phyloP scores from a whole-genome alignment of 306 rosid genomes.

The Pyrus bretschneideri region DNA sequence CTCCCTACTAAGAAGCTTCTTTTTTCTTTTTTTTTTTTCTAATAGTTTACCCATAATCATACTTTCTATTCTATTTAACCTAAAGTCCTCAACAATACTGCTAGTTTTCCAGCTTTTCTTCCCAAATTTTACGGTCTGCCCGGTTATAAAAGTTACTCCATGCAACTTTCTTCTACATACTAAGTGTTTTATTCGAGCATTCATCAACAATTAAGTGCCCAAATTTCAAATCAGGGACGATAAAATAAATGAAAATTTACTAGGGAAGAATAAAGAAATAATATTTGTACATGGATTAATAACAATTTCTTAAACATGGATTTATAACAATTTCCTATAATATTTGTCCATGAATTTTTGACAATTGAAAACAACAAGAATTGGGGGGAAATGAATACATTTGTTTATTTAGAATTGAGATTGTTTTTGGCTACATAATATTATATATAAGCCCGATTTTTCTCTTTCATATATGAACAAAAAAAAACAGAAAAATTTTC shows the following conservation, averaged over 20 bases:
- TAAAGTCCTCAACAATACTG: background rate
- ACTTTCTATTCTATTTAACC: no score
- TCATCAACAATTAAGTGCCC: no score
- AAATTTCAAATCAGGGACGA: background rate
- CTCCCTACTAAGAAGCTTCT: background rate
- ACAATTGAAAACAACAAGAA: no score
- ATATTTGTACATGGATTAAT: background rate
- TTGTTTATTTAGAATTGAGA: no score
- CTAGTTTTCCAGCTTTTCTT: background rate
- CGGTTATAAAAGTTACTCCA: background rate
- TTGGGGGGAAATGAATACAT: no score
- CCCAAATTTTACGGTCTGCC: background rate
- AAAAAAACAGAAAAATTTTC: background rate
- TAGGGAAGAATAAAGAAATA: background rate
- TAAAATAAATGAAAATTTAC: no score
- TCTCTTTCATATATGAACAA: background rate
- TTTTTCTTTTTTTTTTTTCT: no score
- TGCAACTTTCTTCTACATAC: background rate
- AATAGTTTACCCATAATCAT: background rate
- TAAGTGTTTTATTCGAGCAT: background rate
- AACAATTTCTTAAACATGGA: no score
- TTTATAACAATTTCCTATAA: no score
- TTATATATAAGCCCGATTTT: no score
- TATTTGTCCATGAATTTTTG: no score
- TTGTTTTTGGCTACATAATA: no score